Base-by-base conservation (phyloP, 768 basidiomycete genomes). In the Auriscalpium orientale region DNA sequence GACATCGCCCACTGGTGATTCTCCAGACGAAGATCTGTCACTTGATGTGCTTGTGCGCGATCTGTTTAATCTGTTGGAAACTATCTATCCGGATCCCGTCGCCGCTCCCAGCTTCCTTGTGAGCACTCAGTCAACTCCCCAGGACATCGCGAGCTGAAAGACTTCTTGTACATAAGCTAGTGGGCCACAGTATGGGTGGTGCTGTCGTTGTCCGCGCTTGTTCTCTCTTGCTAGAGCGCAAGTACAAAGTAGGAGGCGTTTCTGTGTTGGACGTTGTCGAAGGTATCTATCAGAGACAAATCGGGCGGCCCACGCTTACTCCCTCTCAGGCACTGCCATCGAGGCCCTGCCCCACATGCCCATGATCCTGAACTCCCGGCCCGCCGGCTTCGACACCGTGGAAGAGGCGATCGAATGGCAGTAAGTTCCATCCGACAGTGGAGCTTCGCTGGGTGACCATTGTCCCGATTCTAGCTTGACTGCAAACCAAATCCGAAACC, bases 141-240 rank as follows among this genome's bases (percentile, higher is more conserved):
- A 43, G 35, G 4, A 33, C 35, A 5, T 15, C 37, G 10, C 10
- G 36, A 28, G 28, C 28, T 51, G 51, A 35, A 28, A 13, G n/a
- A 40, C 43, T 10, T 44, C 35, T 47, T 33, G 21, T 18, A 15
- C 35, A 3, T 21, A 51, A 91, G 88, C 79, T 97, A 8, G 79
- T 97, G 9, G 97, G 97, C 0, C 97, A 99, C 67, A 95, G 91
- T 56, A 95, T 99, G 88, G 97, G 97, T 13, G 95, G 95, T 22
- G 86, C 94, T 0, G 94, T 97, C 4, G 80, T 91, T 20, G 82
- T 88, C 8, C 81, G 84, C 5, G 79, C 85, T 2, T 84, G 83
- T 58, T 82, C 90, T 1, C 66, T 71, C 16, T 74, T 99, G 2
- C 79, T 89, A 53, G 78, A 82, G 46, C 73, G 72, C 21, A 81